phyloP scores from a whole-genome alignment of 73 alveolate species.

The Blepharisma japonicum region DNA sequence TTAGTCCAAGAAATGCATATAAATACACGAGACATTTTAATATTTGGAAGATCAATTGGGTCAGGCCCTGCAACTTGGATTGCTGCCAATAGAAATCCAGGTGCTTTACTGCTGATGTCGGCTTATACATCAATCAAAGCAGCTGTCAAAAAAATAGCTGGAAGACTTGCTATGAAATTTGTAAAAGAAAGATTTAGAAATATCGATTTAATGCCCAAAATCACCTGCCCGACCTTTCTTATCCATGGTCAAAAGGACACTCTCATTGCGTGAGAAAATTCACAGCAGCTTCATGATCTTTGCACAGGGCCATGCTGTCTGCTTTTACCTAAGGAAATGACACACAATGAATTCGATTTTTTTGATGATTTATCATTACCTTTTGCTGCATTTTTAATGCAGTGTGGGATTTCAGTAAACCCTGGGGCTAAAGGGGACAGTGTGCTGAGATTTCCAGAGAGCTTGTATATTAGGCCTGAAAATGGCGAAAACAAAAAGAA shows the following conservation, averaged over 20 bases:
- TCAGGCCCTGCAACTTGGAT: constrained; percentile 84
- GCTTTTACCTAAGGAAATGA: constrained; percentile 79
- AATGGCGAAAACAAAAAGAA: too few species aligned
- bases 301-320: constrained; percentile 77
- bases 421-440: neutral
- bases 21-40: constrained; percentile 57
- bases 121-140: constrained; percentile 79
- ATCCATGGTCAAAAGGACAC: constrained; percentile 93
- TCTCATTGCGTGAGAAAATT: constrained; percentile 81
- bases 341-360: constrained; percentile 86
- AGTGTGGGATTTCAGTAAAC: neutral
- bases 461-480: too few species aligned
- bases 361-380: constrained; percentile 44
- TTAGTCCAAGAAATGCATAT: constrained; percentile 9
- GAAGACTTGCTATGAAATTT: constrained; percentile 50
- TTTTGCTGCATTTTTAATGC: neutral
- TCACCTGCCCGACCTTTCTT: constrained; percentile 86
- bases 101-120: constrained; percentile 66
- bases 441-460: too few species aligned
- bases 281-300: constrained; percentile 67
- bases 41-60: constrained; percentile 91
- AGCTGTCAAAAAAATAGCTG: constrained; percentile 68
- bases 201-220: constrained; percentile 62
- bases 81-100: constrained; percentile 65
- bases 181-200: constrained; percentile 75